phyloP scores from a whole-genome alignment of 2,329 filamentous ascomycete genomes.

The Epichloe festucae region DNA sequence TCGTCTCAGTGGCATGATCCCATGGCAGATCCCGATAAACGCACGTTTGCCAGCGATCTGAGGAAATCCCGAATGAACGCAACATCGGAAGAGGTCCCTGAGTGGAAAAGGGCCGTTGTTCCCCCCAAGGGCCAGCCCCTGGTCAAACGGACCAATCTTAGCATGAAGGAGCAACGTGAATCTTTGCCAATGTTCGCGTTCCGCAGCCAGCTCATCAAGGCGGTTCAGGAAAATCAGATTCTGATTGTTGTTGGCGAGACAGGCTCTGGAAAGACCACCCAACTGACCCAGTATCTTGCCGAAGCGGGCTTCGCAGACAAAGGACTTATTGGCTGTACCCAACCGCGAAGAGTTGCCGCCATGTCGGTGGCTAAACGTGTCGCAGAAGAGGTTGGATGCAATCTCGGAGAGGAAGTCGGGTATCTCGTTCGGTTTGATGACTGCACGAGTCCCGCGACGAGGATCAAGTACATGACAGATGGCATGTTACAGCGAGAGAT shows the following conservation, averaged over 20 bases:
- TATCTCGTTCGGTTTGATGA: constrained; percentile 98
- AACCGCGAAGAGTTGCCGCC: constrained; percentile 90
- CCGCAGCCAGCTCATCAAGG: constrained; percentile 74
- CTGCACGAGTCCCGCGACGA: constrained; percentile 72
- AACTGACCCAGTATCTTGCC: constrained; percentile 87
- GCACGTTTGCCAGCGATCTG: constrained; percentile 81
- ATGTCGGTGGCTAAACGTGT: constrained; percentile 98
- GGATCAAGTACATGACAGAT: constrained; percentile 99
- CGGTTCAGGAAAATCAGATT: constrained; percentile 76
- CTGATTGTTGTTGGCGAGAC: constrained; percentile 96
- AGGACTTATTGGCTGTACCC: constrained; percentile 89
- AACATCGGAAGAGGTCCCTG: constrained; percentile 60
- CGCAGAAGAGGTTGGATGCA: constrained; percentile 85
- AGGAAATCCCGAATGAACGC: constrained; percentile 51
- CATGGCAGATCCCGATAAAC: constrained; percentile 74
- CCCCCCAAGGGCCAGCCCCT: constrained; percentile 61
- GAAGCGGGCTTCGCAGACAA: constrained; percentile 81
- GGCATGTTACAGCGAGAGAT: constrained; percentile 96
- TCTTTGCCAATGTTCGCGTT: constrained; percentile 82
- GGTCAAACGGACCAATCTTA: constrained; percentile 78
- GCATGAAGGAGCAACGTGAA: constrained; percentile 90
- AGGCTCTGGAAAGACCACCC: constrained; percentile 93
- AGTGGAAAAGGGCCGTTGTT: constrained; percentile 81
- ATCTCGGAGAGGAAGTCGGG: constrained; percentile 82
- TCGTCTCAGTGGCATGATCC: constrained; percentile 93